Evolutionary conservation across 2,329 filamentous ascomycete genomes (phyloP), one percentile per base, ranked within the genome.

Genomic region (Incumbomyces lentus): DNA sequence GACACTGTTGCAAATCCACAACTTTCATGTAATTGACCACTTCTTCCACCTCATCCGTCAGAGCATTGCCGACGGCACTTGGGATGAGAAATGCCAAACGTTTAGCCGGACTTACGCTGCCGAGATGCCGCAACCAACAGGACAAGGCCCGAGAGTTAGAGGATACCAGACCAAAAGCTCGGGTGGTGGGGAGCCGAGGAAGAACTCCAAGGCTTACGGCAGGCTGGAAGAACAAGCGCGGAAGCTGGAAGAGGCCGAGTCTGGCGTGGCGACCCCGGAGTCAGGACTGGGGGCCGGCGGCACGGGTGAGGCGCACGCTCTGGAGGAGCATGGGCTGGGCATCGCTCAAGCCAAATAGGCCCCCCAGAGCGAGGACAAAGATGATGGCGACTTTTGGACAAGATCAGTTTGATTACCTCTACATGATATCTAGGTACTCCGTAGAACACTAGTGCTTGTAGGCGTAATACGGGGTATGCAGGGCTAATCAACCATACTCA

Each of bases 1-100:
- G 92, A 85, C 83, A 0, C 73, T 98, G 6, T 72, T 98, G 6
- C 90, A 96, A 63, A 75, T 95, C 2, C 92, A 98, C 67, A 98
- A 98, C 62, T 81, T 93, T 62, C 74, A 81, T 50, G 67, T 84
- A 6, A 65, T 94, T 44, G 74, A 77, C 38, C 58, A 67, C 0
- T 95, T 96, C 68, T 95, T 96, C 63, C 64, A 69, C 0, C 75
- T 72, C 0, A 70, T 95, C 6, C 79, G 90, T 16, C 60, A 65
- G 1, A 79, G 79, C 46, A 81, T 96, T 13, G 62, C 64, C 30
- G 62, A 63, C 0, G 72, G 68, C 6, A 76, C 67, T 14, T 82
- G 75, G 52, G 74, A 78, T 2, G 56, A 69, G 2, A 75, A 82
- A 17, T 58, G 67, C 0, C 64, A 68, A 1, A 68, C 63, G 0